Conservation (phyloP, 1,284 basidiomycete species). For the Leccinum pseudoinsigne region DNA sequence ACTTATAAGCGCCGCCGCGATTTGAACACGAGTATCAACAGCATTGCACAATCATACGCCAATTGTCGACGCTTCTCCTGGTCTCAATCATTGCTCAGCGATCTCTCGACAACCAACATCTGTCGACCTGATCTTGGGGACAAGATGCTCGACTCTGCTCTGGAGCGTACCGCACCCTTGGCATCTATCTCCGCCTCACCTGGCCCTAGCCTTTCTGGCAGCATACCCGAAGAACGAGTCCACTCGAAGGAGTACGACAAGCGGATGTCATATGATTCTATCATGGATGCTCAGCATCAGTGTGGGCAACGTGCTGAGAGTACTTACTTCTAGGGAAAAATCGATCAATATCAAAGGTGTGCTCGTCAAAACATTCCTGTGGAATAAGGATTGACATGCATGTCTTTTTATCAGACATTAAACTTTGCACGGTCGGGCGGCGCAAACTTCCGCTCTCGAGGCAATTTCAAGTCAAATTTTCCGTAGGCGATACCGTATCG, state of each 20-base stretch:
- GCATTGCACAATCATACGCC: constrained; percentile 53
- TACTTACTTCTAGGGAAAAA: not conserved
- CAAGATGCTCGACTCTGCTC: constrained; percentile 80
- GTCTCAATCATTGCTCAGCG: constrained; percentile 39
- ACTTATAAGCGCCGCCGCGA: constrained; percentile 47
- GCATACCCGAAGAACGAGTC: constrained; percentile 10
- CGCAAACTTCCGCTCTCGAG: not conserved
- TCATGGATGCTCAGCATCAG: constrained; percentile 26
- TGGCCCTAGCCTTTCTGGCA: constrained; percentile 40
- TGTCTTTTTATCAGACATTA: not conserved
- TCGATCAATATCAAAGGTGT: not conserved
- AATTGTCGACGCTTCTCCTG: constrained; percentile 58
- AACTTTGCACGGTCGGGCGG: not conserved
- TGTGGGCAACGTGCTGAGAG: not conserved
- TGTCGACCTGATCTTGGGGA: constrained; percentile 80
- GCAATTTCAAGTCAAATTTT: not conserved
- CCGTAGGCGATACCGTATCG: not conserved
- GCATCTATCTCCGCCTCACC: constrained; percentile 71
- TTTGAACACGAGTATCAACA: constrained; percentile 52
- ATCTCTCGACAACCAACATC: constrained; percentile 56
- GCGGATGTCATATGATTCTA: constrained; percentile 47
- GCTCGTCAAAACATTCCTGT: not conserved
- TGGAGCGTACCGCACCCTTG: constrained; percentile 58
- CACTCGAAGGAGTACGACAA: constrained; percentile 19
- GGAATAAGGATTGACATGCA: not conserved